Evolutionary conservation across 768 basidiomycete species (phyloP).

Genomic region (Naganishia antarctica): DNA sequence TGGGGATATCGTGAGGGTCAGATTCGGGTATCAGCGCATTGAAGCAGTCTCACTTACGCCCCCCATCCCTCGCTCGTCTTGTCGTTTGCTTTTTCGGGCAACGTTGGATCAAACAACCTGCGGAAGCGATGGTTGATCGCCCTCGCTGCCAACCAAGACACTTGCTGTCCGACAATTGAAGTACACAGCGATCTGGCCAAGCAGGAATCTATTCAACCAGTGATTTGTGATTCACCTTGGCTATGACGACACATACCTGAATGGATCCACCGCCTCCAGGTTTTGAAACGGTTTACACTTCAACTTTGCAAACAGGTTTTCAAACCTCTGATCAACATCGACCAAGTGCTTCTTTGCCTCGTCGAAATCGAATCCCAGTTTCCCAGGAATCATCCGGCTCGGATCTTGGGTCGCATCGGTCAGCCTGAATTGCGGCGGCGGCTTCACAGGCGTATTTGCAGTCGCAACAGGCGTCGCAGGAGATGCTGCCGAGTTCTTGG

Average conservation of each 20-base stretch:
- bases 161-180: constrained; percentile 62
- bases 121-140: constrained; percentile 76
- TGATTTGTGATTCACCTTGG: no score
- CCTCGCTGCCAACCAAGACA: constrained; percentile 75
- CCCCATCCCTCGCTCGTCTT: constrained; percentile 26
- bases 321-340: constrained; percentile 64
- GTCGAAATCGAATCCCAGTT: constrained; percentile 69
- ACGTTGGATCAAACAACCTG: constrained; percentile 65
- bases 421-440: constrained; percentile 10
- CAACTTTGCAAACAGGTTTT: constrained; percentile 61
- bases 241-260: constrained; percentile 58
- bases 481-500: neutral
- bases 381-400: constrained; percentile 56
- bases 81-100: constrained; percentile 60
- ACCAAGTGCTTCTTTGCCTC: constrained; percentile 70
- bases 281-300: constrained; percentile 72
- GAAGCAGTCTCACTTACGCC: constrained; percentile 36
- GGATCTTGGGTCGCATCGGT: constrained; percentile 13
- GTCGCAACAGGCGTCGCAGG: neutral
- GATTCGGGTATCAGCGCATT: no score
- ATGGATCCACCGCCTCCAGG: constrained; percentile 73
- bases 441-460: constrained; percentile 6
- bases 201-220: no score
- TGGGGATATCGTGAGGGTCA: no score
- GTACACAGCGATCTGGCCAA: constrained; percentile 66